Evolutionary conservation across 1,284 basidiomycete species (phyloP).

Genomic region (Sporisorium scitamineum): DNA sequence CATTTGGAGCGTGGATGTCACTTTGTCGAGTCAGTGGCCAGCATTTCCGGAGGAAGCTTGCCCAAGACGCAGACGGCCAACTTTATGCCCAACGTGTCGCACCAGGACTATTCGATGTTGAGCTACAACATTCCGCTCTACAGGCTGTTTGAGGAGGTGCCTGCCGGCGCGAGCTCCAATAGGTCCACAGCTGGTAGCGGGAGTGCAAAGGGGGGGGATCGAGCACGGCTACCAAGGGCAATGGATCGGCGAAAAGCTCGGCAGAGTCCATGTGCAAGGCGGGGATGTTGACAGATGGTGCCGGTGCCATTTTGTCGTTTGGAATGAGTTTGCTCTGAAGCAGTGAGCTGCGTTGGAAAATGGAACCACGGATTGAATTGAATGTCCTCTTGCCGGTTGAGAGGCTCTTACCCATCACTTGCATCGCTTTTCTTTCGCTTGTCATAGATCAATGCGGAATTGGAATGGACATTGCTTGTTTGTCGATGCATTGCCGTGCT

Average conservation of each 20-base stretch:
- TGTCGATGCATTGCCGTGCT: not conserved
- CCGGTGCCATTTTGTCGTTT: constrained; percentile 12
- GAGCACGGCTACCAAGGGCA: constrained; percentile 7
- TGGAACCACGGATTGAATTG: not conserved
- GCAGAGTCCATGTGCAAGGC: not conserved
- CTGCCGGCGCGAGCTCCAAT: constrained; percentile 13
- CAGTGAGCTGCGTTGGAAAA: too few relatives aligned
- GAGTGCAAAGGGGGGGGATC: not conserved
- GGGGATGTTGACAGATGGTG: constrained; percentile 4
- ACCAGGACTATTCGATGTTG: constrained; percentile 66
- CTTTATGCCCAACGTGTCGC: constrained; percentile 59
- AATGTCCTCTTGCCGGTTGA: not conserved
- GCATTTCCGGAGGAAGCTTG: constrained; percentile 21
- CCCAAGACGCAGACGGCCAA: constrained; percentile 58
- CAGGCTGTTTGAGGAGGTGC: constrained; percentile 50
- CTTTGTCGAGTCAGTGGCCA: constrained; percentile 44
- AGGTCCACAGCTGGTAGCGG: not conserved
- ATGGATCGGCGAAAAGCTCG: not conserved
- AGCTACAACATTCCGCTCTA: constrained; percentile 50
- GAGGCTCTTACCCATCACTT: not conserved
- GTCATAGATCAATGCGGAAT: not conserved
- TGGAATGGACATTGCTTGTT: not conserved
- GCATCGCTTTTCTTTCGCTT: not conserved
- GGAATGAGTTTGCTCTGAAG: constrained; percentile 19
- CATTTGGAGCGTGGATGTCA: constrained; percentile 58